Evolutionary conservation across 1,284 basidiomycete species (phyloP), one percentile per base, ranked within the genome.

Genomic region (Microbotryum lychnidis-dioicae): DNA sequence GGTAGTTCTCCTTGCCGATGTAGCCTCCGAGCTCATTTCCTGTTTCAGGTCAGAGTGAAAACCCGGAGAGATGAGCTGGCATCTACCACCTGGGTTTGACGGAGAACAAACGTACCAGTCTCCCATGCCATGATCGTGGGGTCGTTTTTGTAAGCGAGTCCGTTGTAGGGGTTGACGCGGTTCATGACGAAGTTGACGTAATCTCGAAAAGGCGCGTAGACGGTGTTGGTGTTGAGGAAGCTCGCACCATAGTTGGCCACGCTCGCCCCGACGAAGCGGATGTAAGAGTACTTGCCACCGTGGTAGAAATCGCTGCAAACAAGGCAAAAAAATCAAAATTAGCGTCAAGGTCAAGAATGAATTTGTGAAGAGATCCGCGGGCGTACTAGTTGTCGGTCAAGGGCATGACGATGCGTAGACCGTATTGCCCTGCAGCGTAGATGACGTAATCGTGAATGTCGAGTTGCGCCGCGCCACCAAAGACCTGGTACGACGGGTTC

Each of bases 111-210:
- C 37, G 37, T 18, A 14, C 65, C 65, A 1, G 69, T 70, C 60
- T 69, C 67, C 60, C 62, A 69, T 2, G 57, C 61, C 16, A 69
- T 37, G 29, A 70, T 69, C 6, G 68, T 68, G 5, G 69, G 69
- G 47, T 70, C 69, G 29, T 70, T 48, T 21, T 27, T 46, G 51
- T 59, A 67, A 6, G 52, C 21, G 5, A 69, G 54, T 37, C 67
- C 67, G 9, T 58, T 70, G 63, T 65, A 69, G 23, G 63, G 16
- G 56, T 69, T 69, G n/a, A 51, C 42, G 14, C 29, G 56, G 6
- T 21, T 48, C 54, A 65, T 46, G 29, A 65, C 4, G 10, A 27
- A 46, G 7, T 25, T 20, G 44, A 60, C 55, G 52, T 65, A 65
- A 44, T 53, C 50, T 3, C 18, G 14, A 57, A 48, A 66, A 8